These are phyloP conservation scores for Pythium coloratum DNA, from an alignment of 352 stramenopile genomes.

Conservation along the genomic window DNA sequence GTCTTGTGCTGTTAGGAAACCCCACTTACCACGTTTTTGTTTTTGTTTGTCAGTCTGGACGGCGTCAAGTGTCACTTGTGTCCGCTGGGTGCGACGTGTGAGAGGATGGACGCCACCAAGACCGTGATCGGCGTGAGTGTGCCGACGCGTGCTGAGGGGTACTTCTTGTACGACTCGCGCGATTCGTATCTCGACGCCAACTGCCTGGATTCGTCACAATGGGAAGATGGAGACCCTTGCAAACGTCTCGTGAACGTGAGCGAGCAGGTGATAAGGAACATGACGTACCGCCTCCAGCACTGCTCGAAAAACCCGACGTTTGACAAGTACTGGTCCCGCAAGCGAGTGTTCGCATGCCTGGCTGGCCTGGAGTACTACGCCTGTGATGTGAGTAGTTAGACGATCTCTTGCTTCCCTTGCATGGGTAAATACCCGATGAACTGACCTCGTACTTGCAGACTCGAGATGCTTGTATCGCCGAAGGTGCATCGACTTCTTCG, in stretches of 20 bases:
- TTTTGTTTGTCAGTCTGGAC: conserved; percentile 43
- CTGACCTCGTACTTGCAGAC: conserved; percentile 9
- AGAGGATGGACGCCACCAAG: conserved; percentile 36
- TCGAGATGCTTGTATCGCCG: conserved; percentile 17
- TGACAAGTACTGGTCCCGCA: conserved; percentile 51
- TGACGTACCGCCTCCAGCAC: conserved; percentile 43
- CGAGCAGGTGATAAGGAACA: conserved; percentile 4
- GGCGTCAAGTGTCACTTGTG: conserved; percentile 63
- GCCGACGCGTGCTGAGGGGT: conserved; percentile 44
- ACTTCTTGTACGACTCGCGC: conserved; percentile 44
- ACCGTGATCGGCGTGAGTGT: conserved; percentile 39
- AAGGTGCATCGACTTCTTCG: background rate
- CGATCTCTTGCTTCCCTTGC: background rate
- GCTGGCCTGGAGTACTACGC: conserved; percentile 58
- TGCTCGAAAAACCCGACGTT: conserved; percentile 44
- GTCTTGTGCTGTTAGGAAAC: too few relatives aligned
- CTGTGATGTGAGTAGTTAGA: conserved; percentile 46
- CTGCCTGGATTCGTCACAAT: conserved; percentile 42
- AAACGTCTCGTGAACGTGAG: conserved; percentile 25
- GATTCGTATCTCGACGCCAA: conserved; percentile 36
- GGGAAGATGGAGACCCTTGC: conserved; percentile 54
- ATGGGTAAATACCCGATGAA: background rate
- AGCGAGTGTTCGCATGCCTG: conserved; percentile 61
- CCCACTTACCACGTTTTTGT: background rate
- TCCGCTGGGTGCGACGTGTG: conserved; percentile 51